Evolutionary conservation across 73 alveolate species (phyloP).

Genomic region (Tetrahymena elliotti): DNA sequence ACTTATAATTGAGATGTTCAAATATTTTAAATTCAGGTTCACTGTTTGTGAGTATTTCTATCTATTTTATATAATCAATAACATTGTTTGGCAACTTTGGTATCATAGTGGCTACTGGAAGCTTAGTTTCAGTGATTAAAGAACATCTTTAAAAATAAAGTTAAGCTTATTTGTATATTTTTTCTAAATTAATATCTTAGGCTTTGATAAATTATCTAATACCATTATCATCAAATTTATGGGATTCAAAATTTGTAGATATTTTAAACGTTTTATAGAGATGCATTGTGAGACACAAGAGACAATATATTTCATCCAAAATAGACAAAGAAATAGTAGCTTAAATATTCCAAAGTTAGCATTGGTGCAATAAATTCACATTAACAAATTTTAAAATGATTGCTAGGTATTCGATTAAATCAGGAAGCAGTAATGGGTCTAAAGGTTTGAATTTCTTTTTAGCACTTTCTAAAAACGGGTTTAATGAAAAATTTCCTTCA

Average conservation of each 20-base stretch:
- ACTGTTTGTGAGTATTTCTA: slow-evolving; percentile 9
- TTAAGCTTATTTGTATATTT: not conserved
- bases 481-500: slow-evolving; percentile 25
- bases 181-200: slow-evolving; percentile 7
- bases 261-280: slow-evolving; percentile 19
- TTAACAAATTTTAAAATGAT: not conserved
- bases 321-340: slow-evolving; percentile 5
- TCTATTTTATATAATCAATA: not conserved
- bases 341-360: slow-evolving; percentile 15
- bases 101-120: not conserved
- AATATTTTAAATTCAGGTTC: not conserved
- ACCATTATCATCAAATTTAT: not conserved
- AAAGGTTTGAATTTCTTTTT: slow-evolving; percentile 22
- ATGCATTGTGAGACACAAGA: slow-evolving; percentile 16
- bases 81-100: slow-evolving; percentile 21
- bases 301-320: slow-evolving; percentile 30
- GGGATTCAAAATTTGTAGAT: not conserved
- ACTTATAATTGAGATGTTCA: not conserved
- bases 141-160: not conserved
- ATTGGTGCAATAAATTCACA: not conserved
- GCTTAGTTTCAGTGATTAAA: slow-evolving; percentile 3
- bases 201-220: slow-evolving; percentile 9
- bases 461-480: slow-evolving; percentile 2
- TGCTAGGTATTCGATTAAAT: slow-evolving; percentile 4
- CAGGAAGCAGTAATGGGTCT: slow-evolving; percentile 18